Evolutionary conservation across 2,329 filamentous ascomycete genomes (phyloP), one percentile per base, ranked within the genome.

Genomic region (Dactylellina parvicollis): DNA sequence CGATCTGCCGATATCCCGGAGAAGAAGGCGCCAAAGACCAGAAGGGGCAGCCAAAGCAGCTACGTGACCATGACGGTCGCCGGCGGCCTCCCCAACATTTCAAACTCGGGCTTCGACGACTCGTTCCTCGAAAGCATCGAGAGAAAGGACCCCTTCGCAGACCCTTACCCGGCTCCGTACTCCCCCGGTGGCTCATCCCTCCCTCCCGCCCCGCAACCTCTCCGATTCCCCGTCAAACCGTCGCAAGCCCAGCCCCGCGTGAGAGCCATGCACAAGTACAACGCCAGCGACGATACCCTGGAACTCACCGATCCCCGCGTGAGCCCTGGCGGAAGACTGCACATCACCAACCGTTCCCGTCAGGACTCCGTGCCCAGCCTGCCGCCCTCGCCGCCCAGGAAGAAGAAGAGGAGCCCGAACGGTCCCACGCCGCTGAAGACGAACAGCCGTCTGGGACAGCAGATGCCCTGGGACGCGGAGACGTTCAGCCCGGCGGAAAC

Each of bases 401-500:
- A 60, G 59, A 50, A 44, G 4, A 47, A 36, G 26, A 55, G 36
- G 38, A 55, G 47, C 28, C 16, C 38, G n/a, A n/a, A n/a, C n/a
- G n/a, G n/a, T n/a, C n/a, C n/a, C n/a, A n/a, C 32, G 14, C 59
- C 67, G 10, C 32, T 72, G n/a, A n/a, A n/a, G n/a, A n/a, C n/a
- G n/a, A n/a, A n/a, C n/a, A n/a, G n/a, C n/a, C n/a, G n/a, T n/a
- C n/a, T n/a, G n/a, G n/a, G n/a, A n/a, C n/a, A n/a, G n/a, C n/a
- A n/a, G n/a, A n/a, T n/a, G n/a, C n/a, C n/a, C n/a, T n/a, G n/a
- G n/a, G n/a, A n/a, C n/a, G n/a, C n/a, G n/a, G n/a, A n/a, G n/a
- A n/a, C 56, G 36, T 4, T 57, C 4, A 67, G 75, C 7, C 81
- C 83, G 2, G 86, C 84, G 55, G 40, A 71, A 12, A 83, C 87